Percentiles rank a stretch among this genome's conserved stretches.
These are phyloP conservation scores for Pelomyxa schiedti DNA, from an alignment of 78 protist species.

Conservation along the genomic window DNA sequence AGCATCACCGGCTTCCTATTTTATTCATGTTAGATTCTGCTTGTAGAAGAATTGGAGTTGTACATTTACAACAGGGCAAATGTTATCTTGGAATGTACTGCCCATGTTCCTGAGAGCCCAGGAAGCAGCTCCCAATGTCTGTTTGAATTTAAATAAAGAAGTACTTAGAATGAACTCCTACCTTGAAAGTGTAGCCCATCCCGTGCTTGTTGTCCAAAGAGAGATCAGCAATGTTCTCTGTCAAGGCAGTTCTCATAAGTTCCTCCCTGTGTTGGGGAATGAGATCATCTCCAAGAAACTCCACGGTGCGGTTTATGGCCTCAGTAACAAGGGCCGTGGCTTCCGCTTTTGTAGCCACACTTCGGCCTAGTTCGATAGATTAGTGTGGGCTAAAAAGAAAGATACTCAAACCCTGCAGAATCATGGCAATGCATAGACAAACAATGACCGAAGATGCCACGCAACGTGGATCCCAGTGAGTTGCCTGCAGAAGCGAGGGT, in stretches of 20 bases:
- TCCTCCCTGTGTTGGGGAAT: neutral
- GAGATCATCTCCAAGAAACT: neutral
- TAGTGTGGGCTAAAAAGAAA: neutral
- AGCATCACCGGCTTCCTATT: slow-evolving; percentile 45
- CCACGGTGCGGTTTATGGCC: neutral
- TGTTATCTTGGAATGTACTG: neutral
- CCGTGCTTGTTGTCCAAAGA: slow-evolving; percentile 7
- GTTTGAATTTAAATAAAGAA: no score
- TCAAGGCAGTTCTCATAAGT: neutral
- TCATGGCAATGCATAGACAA: neutral
- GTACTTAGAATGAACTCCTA: no score
- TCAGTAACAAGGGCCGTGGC: neutral
- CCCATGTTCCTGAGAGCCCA: slow-evolving; percentile 23
- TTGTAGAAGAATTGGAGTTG: neutral
- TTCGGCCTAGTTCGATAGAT: neutral
- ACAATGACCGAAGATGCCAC: slow-evolving; percentile 1
- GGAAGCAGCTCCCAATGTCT: slow-evolving; percentile 33
- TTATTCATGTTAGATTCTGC: slow-evolving; percentile 9
- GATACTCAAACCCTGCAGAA: neutral
- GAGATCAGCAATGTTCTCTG: slow-evolving; percentile 25
- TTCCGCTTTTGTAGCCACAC: neutral
- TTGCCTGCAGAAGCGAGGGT: no score
- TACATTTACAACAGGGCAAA: neutral
- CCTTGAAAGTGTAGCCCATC: slow-evolving; percentile 51
- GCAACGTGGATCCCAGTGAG: slow-evolving; percentile 33